These are phyloP conservation scores for Cryphonectria nitschkei DNA, from an alignment of 2,329 filamentous ascomycete species.

Conservation along the genomic window DNA sequence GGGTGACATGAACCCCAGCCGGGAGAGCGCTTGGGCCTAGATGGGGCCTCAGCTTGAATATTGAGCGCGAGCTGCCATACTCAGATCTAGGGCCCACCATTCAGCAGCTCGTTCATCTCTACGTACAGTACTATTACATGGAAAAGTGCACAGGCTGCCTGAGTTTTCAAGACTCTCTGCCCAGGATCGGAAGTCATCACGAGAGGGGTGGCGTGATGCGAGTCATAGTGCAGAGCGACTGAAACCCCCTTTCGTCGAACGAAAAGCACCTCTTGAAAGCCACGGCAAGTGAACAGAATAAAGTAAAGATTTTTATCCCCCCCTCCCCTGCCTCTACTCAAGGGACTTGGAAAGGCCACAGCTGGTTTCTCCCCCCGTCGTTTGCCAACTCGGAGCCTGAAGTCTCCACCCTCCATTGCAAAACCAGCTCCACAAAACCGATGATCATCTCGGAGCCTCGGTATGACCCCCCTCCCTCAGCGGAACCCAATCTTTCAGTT, in stretches of 20 bases:
- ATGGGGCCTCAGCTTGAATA: conserved; percentile 10
- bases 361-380: not conserved
- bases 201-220: conserved; percentile 8
- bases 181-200: not conserved
- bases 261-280: too few species aligned
- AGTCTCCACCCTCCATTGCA: conserved; percentile 2
- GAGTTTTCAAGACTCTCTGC: too few species aligned
- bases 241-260: not conserved
- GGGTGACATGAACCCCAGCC: conserved; percentile 25
- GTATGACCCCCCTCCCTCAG: not conserved
- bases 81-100: not conserved
- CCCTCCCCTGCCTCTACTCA: not conserved
- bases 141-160: not conserved
- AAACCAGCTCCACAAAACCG: not conserved
- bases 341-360: not conserved
- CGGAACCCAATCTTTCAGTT: not conserved
- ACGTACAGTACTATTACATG: not conserved
- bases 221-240: conserved; percentile 10
- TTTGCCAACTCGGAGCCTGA: conserved; percentile 7
- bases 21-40: conserved; percentile 15
- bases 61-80: not conserved
- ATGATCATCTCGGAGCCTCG: conserved; percentile 4
- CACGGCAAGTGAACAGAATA: not conserved
- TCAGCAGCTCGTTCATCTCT: not conserved
- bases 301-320: not conserved